phyloP scores from a whole-genome alignment of 1,284 basidiomycete species.

The Anthracocystis panici-leucophaei region DNA sequence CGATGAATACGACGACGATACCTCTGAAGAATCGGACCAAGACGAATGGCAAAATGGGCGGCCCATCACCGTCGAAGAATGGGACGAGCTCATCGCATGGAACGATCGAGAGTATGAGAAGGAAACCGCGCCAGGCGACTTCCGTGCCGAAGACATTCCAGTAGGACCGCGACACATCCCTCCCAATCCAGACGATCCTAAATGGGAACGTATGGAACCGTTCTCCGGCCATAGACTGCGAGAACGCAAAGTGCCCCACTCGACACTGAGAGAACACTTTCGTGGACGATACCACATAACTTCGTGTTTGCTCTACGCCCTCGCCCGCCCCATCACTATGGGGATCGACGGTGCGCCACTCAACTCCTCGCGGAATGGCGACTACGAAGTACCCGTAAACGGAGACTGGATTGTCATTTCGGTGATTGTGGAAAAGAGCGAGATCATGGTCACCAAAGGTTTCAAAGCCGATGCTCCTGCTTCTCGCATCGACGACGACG shows the following conservation, averaged over 20 bases:
- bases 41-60: neutral
- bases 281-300: constrained; percentile 86
- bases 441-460: constrained; percentile 74
- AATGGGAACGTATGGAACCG: constrained; percentile 49
- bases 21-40: constrained; percentile 1
- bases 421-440: constrained; percentile 85
- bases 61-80: no score
- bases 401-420: constrained; percentile 93
- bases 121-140: no score
- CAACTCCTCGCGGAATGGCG: constrained; percentile 60
- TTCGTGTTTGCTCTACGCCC: constrained; percentile 86
- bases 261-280: constrained; percentile 84
- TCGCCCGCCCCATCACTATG: constrained; percentile 28
- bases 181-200: constrained; percentile 35
- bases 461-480: constrained; percentile 4
- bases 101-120: no score
- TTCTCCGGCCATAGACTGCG: constrained; percentile 75
- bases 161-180: constrained; percentile 35
- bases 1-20: neutral
- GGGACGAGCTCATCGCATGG: no score
- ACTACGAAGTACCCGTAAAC: constrained; percentile 88
- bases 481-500: constrained; percentile 25
- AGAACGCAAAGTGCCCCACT: constrained; percentile 79
- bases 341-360: neutral
- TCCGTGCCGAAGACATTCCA: constrained; percentile 18